Evolutionary conservation across 1,139 yeast species (phyloP).

Genomic region (Yamadazyma sp.): DNA sequence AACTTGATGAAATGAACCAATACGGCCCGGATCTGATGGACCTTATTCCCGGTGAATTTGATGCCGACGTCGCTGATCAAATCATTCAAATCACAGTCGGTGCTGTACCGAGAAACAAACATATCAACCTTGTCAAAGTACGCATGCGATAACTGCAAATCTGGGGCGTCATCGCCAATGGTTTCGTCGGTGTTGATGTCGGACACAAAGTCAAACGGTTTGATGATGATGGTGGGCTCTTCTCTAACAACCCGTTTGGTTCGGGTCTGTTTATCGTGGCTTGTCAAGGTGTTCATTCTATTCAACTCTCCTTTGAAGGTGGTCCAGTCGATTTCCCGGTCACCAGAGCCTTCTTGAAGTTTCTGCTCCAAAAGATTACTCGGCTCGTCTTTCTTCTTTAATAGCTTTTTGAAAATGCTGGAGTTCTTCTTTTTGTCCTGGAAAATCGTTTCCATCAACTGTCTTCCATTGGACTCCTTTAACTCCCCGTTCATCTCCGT

Average conservation of each 20-base stretch:
- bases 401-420: conserved; percentile 55
- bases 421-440: conserved; percentile 50
- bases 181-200: conserved; percentile 48
- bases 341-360: conserved; percentile 22
- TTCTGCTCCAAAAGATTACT: conserved; percentile 36
- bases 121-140: conserved; percentile 30
- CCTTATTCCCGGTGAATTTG: conserved; percentile 35
- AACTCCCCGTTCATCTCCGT: conserved; percentile 15
- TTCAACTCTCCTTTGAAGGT: conserved; percentile 56
- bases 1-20: conserved; percentile 43
- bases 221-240: conserved; percentile 62
- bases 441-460: conserved; percentile 42
- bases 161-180: conserved; percentile 23
- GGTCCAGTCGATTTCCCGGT: conserved; percentile 41
- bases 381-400: conserved; percentile 32
- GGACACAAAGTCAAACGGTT: conserved; percentile 66
- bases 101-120: conserved; percentile 33
- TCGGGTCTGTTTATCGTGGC: conserved; percentile 68
- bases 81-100: conserved; percentile 39
- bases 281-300: conserved; percentile 72
- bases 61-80: conserved; percentile 46
- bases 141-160: conserved; percentile 10
- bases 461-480: conserved; percentile 21
- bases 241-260: conserved; percentile 67
- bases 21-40: conserved; percentile 40